Evolutionary conservation across 305 asterid genomes (phyloP).

Genomic region (Fraxinus ornus): DNA sequence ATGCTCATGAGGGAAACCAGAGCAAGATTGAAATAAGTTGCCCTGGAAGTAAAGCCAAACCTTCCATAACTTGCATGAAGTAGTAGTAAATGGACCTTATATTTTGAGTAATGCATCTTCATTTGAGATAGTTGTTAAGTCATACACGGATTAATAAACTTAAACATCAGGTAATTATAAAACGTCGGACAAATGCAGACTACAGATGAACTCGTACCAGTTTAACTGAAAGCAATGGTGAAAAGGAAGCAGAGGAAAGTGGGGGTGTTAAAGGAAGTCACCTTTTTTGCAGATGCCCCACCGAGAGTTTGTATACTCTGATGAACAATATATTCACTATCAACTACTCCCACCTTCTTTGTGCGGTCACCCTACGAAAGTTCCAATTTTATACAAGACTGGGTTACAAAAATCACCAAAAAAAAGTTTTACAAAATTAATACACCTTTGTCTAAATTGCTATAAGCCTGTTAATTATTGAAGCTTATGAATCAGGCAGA

Average conservation of each 20-base stretch:
- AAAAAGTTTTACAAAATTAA: background rate
- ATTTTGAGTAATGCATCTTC: background rate
- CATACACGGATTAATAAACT: background rate
- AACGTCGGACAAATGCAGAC: background rate
- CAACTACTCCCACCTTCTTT: conserved; percentile 91
- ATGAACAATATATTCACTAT: conserved; percentile 88
- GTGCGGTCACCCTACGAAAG: conserved; percentile 78
- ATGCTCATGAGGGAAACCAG: background rate
- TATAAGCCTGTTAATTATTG: background rate
- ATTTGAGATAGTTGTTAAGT: background rate
- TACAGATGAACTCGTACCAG: background rate
- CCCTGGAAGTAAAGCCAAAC: background rate
- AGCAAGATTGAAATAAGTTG: background rate
- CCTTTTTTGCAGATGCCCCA: conserved; percentile 75
- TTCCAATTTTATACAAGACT: conserved; percentile 22
- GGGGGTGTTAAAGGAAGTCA: conserved; percentile 14
- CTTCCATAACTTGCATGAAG: background rate
- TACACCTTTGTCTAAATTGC: background rate
- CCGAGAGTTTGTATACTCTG: conserved; percentile 97
- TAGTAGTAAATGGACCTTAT: background rate
- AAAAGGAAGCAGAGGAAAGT: background rate
- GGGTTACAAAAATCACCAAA: background rate
- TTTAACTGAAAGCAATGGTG: background rate
- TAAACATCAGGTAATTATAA: background rate
- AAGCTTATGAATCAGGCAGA: background rate